These are phyloP conservation scores for Candida silvatica DNA, from an alignment of 805 yeast species.

Conservation along the genomic window DNA sequence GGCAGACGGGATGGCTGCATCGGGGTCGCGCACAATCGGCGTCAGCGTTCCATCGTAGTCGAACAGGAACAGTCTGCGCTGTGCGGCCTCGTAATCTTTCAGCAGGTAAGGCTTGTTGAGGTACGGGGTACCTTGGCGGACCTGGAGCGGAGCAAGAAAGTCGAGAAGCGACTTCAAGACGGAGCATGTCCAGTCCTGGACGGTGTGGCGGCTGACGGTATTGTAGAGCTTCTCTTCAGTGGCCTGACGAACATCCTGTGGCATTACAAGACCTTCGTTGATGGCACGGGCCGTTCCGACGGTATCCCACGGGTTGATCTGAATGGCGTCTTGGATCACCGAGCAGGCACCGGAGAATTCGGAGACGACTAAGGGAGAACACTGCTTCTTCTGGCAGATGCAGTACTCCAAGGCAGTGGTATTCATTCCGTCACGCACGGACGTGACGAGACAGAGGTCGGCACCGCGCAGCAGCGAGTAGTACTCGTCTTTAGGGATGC, in stretches of 20 bases:
- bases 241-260: slow-evolving; percentile 32
- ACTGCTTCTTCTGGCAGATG: slow-evolving; percentile 68
- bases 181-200: slow-evolving; percentile 71
- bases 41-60: slow-evolving; percentile 98
- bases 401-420: slow-evolving; percentile 92
- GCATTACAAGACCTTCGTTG: slow-evolving; percentile 54
- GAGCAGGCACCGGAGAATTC: slow-evolving; percentile 90
- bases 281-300: slow-evolving; percentile 87
- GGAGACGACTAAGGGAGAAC: slow-evolving; percentile 74
- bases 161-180: slow-evolving; percentile 38
- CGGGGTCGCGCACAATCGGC: slow-evolving; percentile 93
- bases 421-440: slow-evolving; percentile 94
- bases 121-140: slow-evolving; percentile 66
- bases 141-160: slow-evolving; percentile 25
- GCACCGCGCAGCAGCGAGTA: slow-evolving; percentile 83
- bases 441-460: slow-evolving; percentile 80
- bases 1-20: slow-evolving; percentile 94
- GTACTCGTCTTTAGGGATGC: slow-evolving; percentile 83
- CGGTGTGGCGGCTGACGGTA: slow-evolving; percentile 60
- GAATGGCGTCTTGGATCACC: slow-evolving; percentile 61
- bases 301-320: slow-evolving; percentile 96
- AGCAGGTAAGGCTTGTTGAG: slow-evolving; percentile 63
- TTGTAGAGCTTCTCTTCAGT: slow-evolving; percentile 49
- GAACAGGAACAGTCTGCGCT: slow-evolving; percentile 66
- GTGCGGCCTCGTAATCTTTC: slow-evolving; percentile 49